Evolutionary conservation across 1,139 yeast genomes (phyloP), one percentile per base, ranked within the genome.

Genomic region (Scheffersomyces lignicola): DNA sequence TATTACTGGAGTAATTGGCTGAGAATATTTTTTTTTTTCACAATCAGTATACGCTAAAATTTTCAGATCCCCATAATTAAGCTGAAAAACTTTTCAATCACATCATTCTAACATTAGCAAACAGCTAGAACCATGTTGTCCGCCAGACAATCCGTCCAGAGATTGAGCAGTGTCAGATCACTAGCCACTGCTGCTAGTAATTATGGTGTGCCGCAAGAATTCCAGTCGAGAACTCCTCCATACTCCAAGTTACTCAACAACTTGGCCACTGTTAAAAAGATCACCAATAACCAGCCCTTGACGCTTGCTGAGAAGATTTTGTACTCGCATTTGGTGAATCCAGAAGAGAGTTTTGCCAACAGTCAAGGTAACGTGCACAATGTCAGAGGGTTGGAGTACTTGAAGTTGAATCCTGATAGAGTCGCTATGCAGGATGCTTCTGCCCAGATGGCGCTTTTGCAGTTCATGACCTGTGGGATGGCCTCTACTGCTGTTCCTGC

Each of bases 401-500:
- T 92, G 57, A 92, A 92, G 69, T 73, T 92, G 50, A 77, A 82
- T 56, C 98, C 98, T n/a, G 98, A 92, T 59, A 77, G 98, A 53
- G 98, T 92, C 14, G 98, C 98, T 17, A 90, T 90, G 97, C 98
- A 92, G 69, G 98, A 92, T 67, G 98, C 98, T 1, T 85, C 96
- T 16, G 98, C 98, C 2, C 98, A 92, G 65, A 92, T 90, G 86
- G 98, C 98, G 2, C 69, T 92, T 45, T 69, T 92, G 45, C 98
- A 92, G 65, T 92, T 92, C 63, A 90, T 92, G 95, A 88, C 97
- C 20, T 86, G 96, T 52, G 96, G 97, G 13, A 79, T 90, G 80
- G 58, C 78, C 32, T 69, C 80, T 21, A 87, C 97, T 6, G 84
- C 85, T 0, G 96, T 90, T 2, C 98, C 98, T 3, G 96, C 85